Evolutionary conservation across 805 yeast species (phyloP), one percentile per base, ranked within the genome.

Genomic region (Sugiyamaella floridensis): DNA sequence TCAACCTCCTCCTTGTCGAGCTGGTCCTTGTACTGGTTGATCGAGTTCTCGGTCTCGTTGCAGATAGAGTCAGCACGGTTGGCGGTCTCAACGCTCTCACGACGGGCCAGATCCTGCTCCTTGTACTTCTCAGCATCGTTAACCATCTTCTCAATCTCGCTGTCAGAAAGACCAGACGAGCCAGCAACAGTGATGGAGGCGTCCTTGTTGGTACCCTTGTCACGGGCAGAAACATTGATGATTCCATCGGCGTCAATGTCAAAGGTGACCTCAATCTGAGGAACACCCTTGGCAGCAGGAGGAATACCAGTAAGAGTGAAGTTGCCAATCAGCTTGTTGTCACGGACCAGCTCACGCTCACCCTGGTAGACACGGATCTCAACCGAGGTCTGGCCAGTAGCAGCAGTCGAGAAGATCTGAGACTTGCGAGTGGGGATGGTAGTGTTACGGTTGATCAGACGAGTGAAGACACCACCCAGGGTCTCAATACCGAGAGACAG

Each of bases 281-380:
- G 95, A 62, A 86, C 92, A 78, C 95, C 95, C 83, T 86, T 86
- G 73, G 93, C 90, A 64, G 93, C 93, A 61, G 95, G 95, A 68
- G 95, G 97, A 64, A 89, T 89, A 75, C 97, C 97, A 60, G 93
- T 78, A 67, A 89, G 80, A 58, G 95, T 89, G 77, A 89, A 89
- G 86, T 90, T 89, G 75, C 97, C 97, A 71, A 89, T 87, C 71
- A 90, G 81, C 79, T 90, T 89, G 87, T 89, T 89, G 80, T 89
- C 97, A 78, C 95, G 86, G 67, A 92, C 95, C 69, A 90, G 83
- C 78, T 89, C 97, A 81, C 97, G 87, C 81, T 89, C 97, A 80
- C 97, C 97, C 79, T 89, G 97, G 96, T 88, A 90, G 56, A 89
- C 97, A 78, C 97, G 85, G 76, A 89, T 89, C 79, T 89, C 96